These are phyloP conservation scores for Geoglossum cookeanum DNA, from an alignment of 2,329 filamentous ascomycete species.

Conservation along the genomic window DNA sequence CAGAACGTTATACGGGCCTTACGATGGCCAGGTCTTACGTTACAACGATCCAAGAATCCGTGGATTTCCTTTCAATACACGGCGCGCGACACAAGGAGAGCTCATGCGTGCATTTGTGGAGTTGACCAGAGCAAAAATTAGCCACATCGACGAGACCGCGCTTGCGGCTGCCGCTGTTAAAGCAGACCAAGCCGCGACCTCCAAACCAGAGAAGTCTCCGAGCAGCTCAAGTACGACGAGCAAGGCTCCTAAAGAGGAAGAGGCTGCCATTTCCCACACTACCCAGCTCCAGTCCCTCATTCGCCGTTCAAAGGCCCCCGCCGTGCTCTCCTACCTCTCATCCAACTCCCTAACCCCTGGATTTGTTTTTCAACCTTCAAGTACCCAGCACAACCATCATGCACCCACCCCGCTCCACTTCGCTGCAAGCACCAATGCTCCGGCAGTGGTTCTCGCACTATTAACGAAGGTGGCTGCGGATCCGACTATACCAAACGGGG, in stretches of 20 bases:
- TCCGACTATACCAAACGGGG: constrained; percentile 48
- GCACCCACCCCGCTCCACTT: constrained; percentile 72
- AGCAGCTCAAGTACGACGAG: constrained; percentile 24
- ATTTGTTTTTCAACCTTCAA: constrained; percentile 56
- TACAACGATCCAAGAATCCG: constrained; percentile 64
- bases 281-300: constrained; percentile 76
- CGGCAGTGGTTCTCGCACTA: constrained; percentile 58
- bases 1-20: constrained; percentile 73
- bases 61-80: constrained; percentile 83
- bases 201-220: constrained; percentile 20
- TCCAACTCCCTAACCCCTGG: constrained; percentile 51
- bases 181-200: constrained; percentile 24
- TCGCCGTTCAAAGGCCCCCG: constrained; percentile 75
- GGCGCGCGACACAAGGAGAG: constrained; percentile 80
- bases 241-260: constrained; percentile 64
- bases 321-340: constrained; percentile 64
- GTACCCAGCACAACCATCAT: constrained; percentile 51
- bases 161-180: constrained; percentile 22
- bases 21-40: constrained; percentile 69
- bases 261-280: constrained; percentile 65
- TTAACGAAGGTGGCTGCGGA: constrained; percentile 57
- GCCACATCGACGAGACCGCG: constrained; percentile 51
- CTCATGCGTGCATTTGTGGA: constrained; percentile 90
- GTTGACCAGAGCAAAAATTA: constrained; percentile 74
- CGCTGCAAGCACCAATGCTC: constrained; percentile 61